These are phyloP conservation scores for Colletotrichum viniferum DNA, from an alignment of 2,329 filamentous ascomycete genomes.

Conservation along the genomic window DNA sequence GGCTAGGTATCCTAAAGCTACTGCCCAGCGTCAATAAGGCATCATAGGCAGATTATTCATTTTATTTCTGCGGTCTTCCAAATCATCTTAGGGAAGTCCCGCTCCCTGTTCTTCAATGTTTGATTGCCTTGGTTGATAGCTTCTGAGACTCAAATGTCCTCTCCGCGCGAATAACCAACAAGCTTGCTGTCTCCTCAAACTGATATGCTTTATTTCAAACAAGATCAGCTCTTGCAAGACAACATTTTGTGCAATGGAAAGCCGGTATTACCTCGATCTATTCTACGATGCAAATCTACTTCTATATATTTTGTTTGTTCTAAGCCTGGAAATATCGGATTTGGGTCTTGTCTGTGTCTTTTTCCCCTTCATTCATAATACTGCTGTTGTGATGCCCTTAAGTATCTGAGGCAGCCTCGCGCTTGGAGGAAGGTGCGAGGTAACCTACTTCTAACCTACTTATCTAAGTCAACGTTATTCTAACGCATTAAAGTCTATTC, in stretches of 20 bases:
- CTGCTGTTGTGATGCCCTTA: too few relatives aligned
- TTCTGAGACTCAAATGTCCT: background rate
- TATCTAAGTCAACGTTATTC: too few relatives aligned
- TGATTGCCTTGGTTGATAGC: accelerated
- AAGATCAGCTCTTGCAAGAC: background rate
- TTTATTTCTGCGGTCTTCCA: background rate
- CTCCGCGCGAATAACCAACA: accelerated
- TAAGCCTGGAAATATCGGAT: accelerated
- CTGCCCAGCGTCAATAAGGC: background rate
- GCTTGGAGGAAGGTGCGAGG: too few relatives aligned
- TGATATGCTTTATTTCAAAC: accelerated
- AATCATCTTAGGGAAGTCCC: background rate
- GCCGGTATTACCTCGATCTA: background rate
- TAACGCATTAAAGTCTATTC: too few relatives aligned
- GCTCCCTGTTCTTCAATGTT: accelerated
- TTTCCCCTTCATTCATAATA: background rate
- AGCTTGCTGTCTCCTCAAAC: background rate
- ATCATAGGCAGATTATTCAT: background rate
- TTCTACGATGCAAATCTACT: background rate
- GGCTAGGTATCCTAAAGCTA: background rate
- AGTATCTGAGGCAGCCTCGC: too few relatives aligned
- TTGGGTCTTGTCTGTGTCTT: background rate
- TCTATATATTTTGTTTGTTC: accelerated
- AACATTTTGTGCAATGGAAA: accelerated
- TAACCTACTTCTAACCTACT: too few relatives aligned